Evolutionary conservation across 768 basidiomycete genomes (phyloP), one percentile per base, ranked within the genome.

Genomic region (Psilocybe cubensis): DNA sequence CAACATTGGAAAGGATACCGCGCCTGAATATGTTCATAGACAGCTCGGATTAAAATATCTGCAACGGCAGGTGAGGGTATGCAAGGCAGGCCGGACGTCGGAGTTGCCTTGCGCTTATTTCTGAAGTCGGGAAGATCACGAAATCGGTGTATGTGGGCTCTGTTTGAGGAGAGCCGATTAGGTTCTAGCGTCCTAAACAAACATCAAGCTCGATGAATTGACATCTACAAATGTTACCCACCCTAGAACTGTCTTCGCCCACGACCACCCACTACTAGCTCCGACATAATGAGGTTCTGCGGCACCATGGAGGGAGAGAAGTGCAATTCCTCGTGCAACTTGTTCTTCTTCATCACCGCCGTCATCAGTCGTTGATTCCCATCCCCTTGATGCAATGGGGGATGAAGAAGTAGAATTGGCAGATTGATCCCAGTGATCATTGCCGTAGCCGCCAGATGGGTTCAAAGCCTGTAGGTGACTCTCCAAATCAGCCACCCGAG

Each of bases 181-280:
- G 52, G 52, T 29, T 29, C 52, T 27, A 53, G 23, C 17, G 52
- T 53, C 21, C 52, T 53, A 40, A 25, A 8, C 3, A 42, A 23
- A 17, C 9, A 53, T 43, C 25, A 44, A 11, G 20, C 20, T 25
- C 7, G 8, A 43, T 12, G 24, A 31, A 9, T 18, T 14, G 17
- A 23, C 1, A 21, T 23, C 4, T 20, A n/a, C 4, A 14, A 17
- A 53, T 12, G 43, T 18, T 17, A 43, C 50, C 14, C 20, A 51
- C 45, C 54, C 54, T 18, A 56, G 9, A 14, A 56, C 33, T 23
- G 54, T 56, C 25, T 56, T 56, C 18, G 54, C 54, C 54, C 54
- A 56, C 11, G 54, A 56, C 54, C 54, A 56, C 5, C 54, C 54
- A 29, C 54, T 56, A 33, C 54, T 56, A n/a, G 54, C 54, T 11